These are phyloP conservation scores for Colletotrichum zoysiae DNA, from an alignment of 2,329 filamentous ascomycete genomes.

Conservation along the genomic window DNA sequence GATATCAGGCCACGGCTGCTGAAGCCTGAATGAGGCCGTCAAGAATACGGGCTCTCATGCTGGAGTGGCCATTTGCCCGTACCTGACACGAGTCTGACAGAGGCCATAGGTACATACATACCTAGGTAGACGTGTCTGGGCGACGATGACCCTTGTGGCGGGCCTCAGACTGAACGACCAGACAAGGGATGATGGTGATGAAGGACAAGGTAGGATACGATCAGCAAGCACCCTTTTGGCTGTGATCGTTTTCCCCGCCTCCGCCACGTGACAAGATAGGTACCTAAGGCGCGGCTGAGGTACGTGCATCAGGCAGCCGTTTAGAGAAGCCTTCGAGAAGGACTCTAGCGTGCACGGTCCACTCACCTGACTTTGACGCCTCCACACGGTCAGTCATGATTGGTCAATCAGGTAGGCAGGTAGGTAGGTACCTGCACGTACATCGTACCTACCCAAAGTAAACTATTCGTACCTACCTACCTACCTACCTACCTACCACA, in stretches of 20 bases:
- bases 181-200: neutral
- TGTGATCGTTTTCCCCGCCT: conserved; percentile 9
- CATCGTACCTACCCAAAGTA: too few relatives aligned
- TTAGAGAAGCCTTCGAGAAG: conserved; percentile 39
- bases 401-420: neutral
- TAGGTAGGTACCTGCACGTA: too few relatives aligned
- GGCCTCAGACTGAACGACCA: conserved; percentile 8
- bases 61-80: neutral
- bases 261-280: neutral
- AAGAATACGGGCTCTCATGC: neutral
- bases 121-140: too few relatives aligned
- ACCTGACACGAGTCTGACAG: neutral
- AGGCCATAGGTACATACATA: neutral
- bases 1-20: neutral
- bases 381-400: neutral
- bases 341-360: neutral
- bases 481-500: too few relatives aligned
- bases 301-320: conserved; percentile 23
- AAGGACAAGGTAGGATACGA: neutral
- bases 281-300: neutral
- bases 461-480: too few relatives aligned
- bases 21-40: neutral
- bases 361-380: neutral
- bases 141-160: neutral
- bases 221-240: neutral